A percentile compares a stretch with the other conserved stretches of the same genome.
phyloP scores from a whole-genome alignment of 1,139 yeast species.

The Candida albicans region DNA sequence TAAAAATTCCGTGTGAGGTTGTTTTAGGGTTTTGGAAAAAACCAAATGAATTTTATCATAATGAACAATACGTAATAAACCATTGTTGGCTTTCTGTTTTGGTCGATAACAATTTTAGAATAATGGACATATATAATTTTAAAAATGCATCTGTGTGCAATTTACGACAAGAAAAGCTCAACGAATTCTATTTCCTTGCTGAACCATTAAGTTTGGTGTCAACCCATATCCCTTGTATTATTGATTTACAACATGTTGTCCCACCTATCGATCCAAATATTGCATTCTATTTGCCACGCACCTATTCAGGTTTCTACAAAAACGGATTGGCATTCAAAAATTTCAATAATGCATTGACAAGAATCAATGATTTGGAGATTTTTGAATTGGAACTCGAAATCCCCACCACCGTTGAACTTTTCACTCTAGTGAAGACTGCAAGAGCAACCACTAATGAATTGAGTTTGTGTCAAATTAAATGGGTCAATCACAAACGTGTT shows the following conservation, averaged over 20 bases:
- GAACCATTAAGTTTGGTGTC: slow-evolving; percentile 74
- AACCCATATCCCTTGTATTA: slow-evolving; percentile 82
- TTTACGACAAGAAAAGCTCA: slow-evolving; percentile 25
- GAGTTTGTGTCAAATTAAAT: slow-evolving; percentile 73
- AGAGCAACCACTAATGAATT: slow-evolving; percentile 52
- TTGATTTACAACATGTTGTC: slow-evolving; percentile 77
- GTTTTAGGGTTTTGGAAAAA: slow-evolving; percentile 82
- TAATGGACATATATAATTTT: slow-evolving; percentile 58
- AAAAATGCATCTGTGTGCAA: slow-evolving; percentile 40
- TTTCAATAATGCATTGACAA: slow-evolving; percentile 75
- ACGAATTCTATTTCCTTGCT: slow-evolving; percentile 72
- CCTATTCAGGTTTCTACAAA: slow-evolving; percentile 76
- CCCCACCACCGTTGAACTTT: slow-evolving; percentile 68
- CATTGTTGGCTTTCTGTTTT: slow-evolving; percentile 89
- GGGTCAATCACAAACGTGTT: slow-evolving; percentile 63
- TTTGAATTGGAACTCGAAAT: slow-evolving; percentile 75
- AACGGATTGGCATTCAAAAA: slow-evolving; percentile 59
- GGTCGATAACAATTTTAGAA: slow-evolving; percentile 73
- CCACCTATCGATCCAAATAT: slow-evolving; percentile 82
- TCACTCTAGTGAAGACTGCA: slow-evolving; percentile 53
- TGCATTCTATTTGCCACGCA: slow-evolving; percentile 79
- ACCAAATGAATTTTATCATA: slow-evolving; percentile 59
- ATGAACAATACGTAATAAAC: slow-evolving; percentile 60
- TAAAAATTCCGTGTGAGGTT: slow-evolving; percentile 73
- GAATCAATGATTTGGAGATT: slow-evolving; percentile 70